These are phyloP conservation scores for Peniophora sp. DNA, from an alignment of 1,284 basidiomycete species.

Conservation along the genomic window DNA sequence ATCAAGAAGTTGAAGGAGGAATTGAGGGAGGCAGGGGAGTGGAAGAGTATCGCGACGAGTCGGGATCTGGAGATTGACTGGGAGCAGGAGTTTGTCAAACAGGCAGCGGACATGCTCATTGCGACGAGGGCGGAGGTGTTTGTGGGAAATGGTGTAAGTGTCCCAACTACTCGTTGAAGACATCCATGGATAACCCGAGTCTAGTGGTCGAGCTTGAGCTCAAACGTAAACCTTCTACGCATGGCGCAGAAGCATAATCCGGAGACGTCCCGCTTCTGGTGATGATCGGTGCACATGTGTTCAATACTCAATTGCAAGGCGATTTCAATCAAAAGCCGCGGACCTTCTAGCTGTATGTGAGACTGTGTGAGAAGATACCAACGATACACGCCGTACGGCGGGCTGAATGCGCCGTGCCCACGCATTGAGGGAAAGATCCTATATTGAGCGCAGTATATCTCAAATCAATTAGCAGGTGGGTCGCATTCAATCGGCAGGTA, in stretches of 20 bases:
- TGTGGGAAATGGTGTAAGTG: conserved; percentile 62
- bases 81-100: conserved; percentile 33
- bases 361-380: too few relatives aligned
- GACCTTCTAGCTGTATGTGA: too few relatives aligned
- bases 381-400: too few relatives aligned
- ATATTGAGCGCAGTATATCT: too few relatives aligned
- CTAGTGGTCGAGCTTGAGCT: conserved; percentile 54
- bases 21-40: conserved; percentile 36
- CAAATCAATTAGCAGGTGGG: too few relatives aligned
- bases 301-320: too few relatives aligned
- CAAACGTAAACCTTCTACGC: conserved; percentile 49
- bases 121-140: conserved; percentile 36
- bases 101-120: conserved; percentile 40
- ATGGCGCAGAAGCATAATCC: background rate
- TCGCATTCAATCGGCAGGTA: too few relatives aligned
- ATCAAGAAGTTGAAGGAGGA: conserved; percentile 35
- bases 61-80: conserved; percentile 28
- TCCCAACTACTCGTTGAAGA: conserved; percentile 5
- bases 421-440: too few relatives aligned
- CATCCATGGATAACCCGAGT: background rate
- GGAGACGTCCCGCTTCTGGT: background rate
- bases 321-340: too few relatives aligned
- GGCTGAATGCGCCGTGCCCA: too few relatives aligned
- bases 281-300: too few relatives aligned
- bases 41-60: conserved; percentile 36